Evolutionary conservation across 2,329 filamentous ascomycete species (phyloP).

Genomic region (Parascedosporium putredinis): DNA sequence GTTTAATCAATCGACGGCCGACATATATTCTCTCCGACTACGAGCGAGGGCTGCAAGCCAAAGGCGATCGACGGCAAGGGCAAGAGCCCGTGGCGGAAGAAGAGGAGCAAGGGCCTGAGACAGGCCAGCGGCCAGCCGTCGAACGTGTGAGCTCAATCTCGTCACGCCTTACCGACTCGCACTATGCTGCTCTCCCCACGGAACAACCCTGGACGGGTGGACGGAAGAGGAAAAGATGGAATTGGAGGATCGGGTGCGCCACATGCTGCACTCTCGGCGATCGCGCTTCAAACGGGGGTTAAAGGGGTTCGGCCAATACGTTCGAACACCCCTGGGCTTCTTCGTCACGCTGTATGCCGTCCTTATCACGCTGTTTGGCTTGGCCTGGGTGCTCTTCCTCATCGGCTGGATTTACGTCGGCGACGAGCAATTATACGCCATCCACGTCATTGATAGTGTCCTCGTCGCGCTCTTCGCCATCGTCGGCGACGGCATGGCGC

Average conservation of each 20-base stretch:
- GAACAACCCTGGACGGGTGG: slow-evolving; percentile 64
- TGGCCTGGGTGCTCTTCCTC: slow-evolving; percentile 83
- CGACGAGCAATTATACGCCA: slow-evolving; percentile 55
- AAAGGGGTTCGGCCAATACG: slow-evolving; percentile 73
- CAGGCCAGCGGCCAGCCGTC: slow-evolving; percentile 17
- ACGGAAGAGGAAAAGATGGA: slow-evolving; percentile 61
- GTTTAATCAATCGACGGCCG: slow-evolving; percentile 63
- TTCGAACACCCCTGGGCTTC: slow-evolving; percentile 66
- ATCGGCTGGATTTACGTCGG: slow-evolving; percentile 86
- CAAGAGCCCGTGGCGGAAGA: slow-evolving; percentile 12
- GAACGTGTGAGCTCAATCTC: slow-evolving; percentile 49
- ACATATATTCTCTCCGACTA: slow-evolving; percentile 62
- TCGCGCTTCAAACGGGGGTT: slow-evolving; percentile 70
- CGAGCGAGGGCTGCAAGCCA: slow-evolving; percentile 10
- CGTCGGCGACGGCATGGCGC: slow-evolving; percentile 59
- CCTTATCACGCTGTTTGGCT: slow-evolving; percentile 72
- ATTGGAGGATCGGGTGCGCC: slow-evolving; percentile 76
- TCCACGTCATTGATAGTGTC: slow-evolving; percentile 61
- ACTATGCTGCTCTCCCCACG: slow-evolving; percentile 75
- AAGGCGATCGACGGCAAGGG: neutral
- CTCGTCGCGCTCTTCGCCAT: slow-evolving; percentile 61
- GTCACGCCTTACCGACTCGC: slow-evolving; percentile 56
- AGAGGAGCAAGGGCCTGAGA: slow-evolving; percentile 2
- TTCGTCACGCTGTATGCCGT: slow-evolving; percentile 75
- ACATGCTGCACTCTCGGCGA: slow-evolving; percentile 75